Evolutionary conservation across 306 rosid species (phyloP).

Genomic region (Vicia faba): DNA sequence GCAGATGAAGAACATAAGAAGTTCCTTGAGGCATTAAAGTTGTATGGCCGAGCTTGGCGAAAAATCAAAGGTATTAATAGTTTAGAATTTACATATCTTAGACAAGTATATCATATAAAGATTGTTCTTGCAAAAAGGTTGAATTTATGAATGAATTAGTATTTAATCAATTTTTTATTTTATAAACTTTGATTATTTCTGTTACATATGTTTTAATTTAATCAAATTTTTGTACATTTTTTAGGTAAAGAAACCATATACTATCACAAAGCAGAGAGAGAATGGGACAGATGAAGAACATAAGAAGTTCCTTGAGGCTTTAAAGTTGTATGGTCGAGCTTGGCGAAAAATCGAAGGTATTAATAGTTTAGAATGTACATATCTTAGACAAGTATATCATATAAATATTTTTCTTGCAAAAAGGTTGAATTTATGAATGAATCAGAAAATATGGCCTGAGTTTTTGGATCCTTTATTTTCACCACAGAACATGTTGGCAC

Average conservation of each 20-base stretch:
- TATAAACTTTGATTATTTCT: slow-evolving; percentile 23
- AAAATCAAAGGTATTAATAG: slow-evolving; percentile 66
- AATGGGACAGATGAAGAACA: slow-evolving; percentile 93
- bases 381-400: slow-evolving; percentile 13
- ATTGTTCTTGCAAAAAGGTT: slow-evolving; percentile 25
- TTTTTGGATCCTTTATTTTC: slow-evolving; percentile 40
- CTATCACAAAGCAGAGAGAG: slow-evolving; percentile 84
- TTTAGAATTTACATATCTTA: slow-evolving; percentile 6
- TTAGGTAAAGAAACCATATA: slow-evolving; percentile 81
- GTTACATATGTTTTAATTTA: slow-evolving; percentile 19
- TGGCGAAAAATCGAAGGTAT: slow-evolving; percentile 89
- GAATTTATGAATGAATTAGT: slow-evolving; percentile 9
- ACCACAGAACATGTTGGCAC: slow-evolving; percentile 79
- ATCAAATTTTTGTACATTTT: slow-evolving; percentile 8
- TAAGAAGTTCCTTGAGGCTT: slow-evolving; percentile 75
- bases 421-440: slow-evolving; percentile 12
- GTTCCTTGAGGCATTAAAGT: slow-evolving; percentile 79
- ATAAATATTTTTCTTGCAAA: slow-evolving; percentile 8
- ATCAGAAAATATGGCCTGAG: slow-evolving; percentile 31
- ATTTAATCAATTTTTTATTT: neutral
- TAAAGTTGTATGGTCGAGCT: slow-evolving; percentile 76
- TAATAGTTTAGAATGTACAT: neutral
- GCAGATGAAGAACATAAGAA: slow-evolving; percentile 84
- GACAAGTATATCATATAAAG: neutral
- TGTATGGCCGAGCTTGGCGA: slow-evolving; percentile 85